Evolutionary conservation across 345 rosid genomes (phyloP).

Genomic region (Eucalyptus rudis): DNA sequence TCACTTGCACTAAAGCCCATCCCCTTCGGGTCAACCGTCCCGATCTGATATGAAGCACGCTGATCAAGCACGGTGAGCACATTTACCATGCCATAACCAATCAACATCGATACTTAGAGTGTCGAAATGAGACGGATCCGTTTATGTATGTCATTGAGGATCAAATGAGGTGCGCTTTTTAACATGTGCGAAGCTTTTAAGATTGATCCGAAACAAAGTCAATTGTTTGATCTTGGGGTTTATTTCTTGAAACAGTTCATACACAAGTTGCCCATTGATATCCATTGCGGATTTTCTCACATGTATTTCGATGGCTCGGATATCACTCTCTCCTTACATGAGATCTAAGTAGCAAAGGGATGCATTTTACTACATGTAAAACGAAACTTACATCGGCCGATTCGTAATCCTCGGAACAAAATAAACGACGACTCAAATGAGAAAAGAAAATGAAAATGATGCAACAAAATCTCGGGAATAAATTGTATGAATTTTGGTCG

Average conservation of each 20-base stretch:
- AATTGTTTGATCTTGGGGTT: background rate
- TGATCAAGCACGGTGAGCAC: background rate
- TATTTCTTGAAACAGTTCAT: background rate
- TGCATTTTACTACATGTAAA: background rate
- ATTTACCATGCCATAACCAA: background rate
- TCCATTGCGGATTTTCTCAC: background rate
- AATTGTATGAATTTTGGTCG: background rate
- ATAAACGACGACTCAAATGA: background rate
- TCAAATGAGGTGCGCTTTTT: background rate
- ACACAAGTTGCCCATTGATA: background rate
- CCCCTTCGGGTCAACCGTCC: background rate
- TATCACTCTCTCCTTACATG: too few relatives aligned
- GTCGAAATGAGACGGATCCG: background rate
- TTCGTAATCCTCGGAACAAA: background rate
- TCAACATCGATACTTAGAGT: background rate
- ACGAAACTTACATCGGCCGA: background rate
- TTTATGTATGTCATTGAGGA: background rate
- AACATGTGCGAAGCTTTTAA: background rate
- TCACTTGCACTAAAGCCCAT: background rate
- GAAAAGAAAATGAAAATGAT: background rate
- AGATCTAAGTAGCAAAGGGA: background rate
- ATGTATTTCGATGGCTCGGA: fast-evolving
- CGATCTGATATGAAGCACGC: background rate
- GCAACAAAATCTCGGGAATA: background rate
- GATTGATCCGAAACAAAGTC: background rate